Evolutionary conservation across 768 basidiomycete species (phyloP), one percentile per base, ranked within the genome.

Genomic region (Gloeopeniophorella convolvens): DNA sequence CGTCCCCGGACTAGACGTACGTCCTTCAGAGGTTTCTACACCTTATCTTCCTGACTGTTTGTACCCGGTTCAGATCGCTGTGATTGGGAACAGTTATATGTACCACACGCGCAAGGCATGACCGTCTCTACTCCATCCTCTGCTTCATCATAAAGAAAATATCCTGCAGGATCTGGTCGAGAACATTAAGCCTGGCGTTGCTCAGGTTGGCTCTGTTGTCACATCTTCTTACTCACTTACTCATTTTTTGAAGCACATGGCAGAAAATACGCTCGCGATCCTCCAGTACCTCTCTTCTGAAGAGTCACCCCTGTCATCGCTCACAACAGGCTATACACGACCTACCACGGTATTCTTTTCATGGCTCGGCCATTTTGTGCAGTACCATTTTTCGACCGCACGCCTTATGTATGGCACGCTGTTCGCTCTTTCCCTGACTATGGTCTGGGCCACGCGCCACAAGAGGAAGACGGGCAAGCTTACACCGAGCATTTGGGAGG

Each of bases 11-110:
- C 67, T 97, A 18, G 95, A 98, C 65, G 89, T 89, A 61, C 60
- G 82, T 68, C 37, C 12, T 18, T 30, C 18, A 18, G 40, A 18
- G 18, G 37, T 36, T n/a, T 26, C 13, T 23, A 12, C 24, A 30
- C 10, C n/a, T 2, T 45, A n/a, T 12, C 2, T 16, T 24, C 36
- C 28, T 21, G 18, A 47, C n/a, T 35, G 21, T 16, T 46, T 48
- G 30, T 37, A 18, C 48, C 42, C 42, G 28, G 23, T 18, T 10
- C 40, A 90, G 88, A 90, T 95, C 77, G 93, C 93, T 0, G 70
- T 95, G 23, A 82, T 95, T 3, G 89, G 90, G 12, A 89, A 95
- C 65, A 89, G 88, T 58, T 98, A 96, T 64, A 70, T 91, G 45
- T 97, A 96, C 62, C 93, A 97, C 66, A 97, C 91, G 70, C 82